phyloP scores from a whole-genome alignment of 331 rosid genomes.

The Malus hybrid region DNA sequence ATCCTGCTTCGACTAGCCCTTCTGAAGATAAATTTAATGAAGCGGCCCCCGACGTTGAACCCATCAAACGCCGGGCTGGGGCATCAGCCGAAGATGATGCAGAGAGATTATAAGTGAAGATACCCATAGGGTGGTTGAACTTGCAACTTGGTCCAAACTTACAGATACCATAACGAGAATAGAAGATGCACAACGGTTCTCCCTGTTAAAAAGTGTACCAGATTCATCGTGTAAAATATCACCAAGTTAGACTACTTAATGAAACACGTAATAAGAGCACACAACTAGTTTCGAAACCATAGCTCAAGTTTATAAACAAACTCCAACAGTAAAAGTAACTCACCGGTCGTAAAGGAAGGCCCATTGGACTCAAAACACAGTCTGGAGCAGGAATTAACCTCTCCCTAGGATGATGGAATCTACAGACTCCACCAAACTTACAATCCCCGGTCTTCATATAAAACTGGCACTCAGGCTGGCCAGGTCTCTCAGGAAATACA shows the following conservation, averaged over 20 bases:
- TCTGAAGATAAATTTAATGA: constrained; percentile 73
- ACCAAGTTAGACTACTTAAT: too few species aligned
- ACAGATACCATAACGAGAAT: constrained; percentile 95
- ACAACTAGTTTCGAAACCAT: not conserved
- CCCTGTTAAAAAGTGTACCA: constrained; percentile 50
- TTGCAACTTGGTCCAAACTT: constrained; percentile 99
- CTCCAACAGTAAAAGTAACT: constrained; percentile 22
- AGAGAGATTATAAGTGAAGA: constrained; percentile 60
- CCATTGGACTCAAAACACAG: constrained; percentile 84
- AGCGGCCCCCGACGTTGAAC: constrained; percentile 68
- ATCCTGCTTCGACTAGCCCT: constrained; percentile 72
- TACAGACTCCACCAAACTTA: constrained; percentile 92
- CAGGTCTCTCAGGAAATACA: constrained; percentile 97
- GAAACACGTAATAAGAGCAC: not conserved
- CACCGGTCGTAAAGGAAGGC: constrained; percentile 94
- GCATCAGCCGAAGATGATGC: constrained; percentile 55
- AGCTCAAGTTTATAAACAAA: not conserved
- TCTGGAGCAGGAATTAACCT: constrained; percentile 85
- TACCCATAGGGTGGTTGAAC: constrained; percentile 95
- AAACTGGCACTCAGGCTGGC: constrained; percentile 95
- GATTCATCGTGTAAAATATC: constrained; percentile 11
- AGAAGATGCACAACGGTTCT: constrained; percentile 90
- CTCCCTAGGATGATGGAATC: constrained; percentile 93
- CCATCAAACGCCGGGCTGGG: constrained; percentile 62
- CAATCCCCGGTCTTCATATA: constrained; percentile 99